Evolutionary conservation across 176 grass and related monocot species (phyloP), one percentile per base, ranked within the genome.

Genomic region (Raddia guianensis): DNA sequence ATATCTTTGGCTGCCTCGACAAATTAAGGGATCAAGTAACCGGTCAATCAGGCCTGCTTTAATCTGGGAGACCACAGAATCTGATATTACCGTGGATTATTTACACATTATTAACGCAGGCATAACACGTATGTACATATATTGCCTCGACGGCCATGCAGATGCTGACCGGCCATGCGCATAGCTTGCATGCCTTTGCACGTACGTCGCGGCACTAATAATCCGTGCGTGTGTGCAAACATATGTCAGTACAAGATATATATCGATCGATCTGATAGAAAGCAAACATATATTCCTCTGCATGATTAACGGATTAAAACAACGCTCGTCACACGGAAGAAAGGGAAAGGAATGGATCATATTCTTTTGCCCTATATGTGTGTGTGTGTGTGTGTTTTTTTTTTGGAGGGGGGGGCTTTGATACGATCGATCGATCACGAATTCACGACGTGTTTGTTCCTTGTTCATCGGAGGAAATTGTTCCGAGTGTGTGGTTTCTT

Each of bases 1-100:
- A 27, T 78, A 63, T 52, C 45, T 12, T 12, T 47, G 21, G 70
- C 37, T 89, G 75, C 62, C 70, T 88, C 52, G 21, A 27, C 69
- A 60, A 54, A 79, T 43, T 78, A n/a, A 73, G 52, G 45, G 33
- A 27, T 27, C 27, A 27, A 27, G 27, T 27, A 27, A 27, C 27
- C 27, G 49, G 49, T 16, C 27, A 12, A 3, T 43, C 76, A 53
- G 37, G 66, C 37, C 47, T 74, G 0, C 46, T 71, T 27, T 27
- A 27, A 27, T 27, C 64, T 64, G 35, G 12, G 40, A 79, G 51
- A 74, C 34, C 56, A 32, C 74, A 60, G 3, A 27, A 79, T 76
- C 72, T 74, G n/a, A 61, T 72, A 73, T 59, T 8, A 69, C 13
- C 60, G 47, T 83, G 50, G 60, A 87, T 35, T 73, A 44, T 34